These are phyloP conservation scores for Aspergillus diversus DNA, from an alignment of 495 filamentous ascomycete genomes.

Conservation along the genomic window DNA sequence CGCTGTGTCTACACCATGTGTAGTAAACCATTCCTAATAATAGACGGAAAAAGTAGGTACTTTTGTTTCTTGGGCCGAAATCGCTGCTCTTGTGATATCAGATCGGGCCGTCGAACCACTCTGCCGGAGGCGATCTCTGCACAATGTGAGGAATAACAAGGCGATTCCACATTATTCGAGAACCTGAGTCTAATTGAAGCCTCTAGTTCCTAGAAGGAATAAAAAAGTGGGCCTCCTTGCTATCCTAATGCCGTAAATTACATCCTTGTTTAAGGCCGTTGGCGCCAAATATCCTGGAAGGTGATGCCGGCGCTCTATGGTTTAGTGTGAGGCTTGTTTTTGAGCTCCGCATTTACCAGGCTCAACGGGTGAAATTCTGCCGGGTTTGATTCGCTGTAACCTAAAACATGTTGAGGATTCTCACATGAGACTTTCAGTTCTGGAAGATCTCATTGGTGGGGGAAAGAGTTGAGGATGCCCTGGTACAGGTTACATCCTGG, in stretches of 20 bases:
- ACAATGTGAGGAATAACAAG: constrained; percentile 1
- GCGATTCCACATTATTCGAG: not conserved
- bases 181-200: not conserved
- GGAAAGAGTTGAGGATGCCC: not conserved
- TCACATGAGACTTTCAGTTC: not conserved
- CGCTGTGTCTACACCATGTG: not conserved
- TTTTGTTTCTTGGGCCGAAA: not conserved
- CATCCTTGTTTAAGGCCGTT: not conserved
- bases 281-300: not conserved
- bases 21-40: not conserved
- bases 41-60: not conserved
- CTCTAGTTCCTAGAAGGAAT: not conserved
- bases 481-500: constrained; percentile 5
- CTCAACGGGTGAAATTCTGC: not conserved
- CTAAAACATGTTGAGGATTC: not conserved
- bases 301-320: not conserved
- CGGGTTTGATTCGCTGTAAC: not conserved
- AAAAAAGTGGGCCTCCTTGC: not conserved
- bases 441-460: constrained; percentile 1
- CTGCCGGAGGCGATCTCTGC: not conserved
- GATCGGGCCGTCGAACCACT: not conserved
- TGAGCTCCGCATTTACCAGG: not conserved
- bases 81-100: constrained; percentile 1
- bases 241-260: not conserved
- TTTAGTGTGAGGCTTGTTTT: not conserved